Evolutionary conservation across 257 asterid species (phyloP).

Genomic region (Anisodus tanguticus): DNA sequence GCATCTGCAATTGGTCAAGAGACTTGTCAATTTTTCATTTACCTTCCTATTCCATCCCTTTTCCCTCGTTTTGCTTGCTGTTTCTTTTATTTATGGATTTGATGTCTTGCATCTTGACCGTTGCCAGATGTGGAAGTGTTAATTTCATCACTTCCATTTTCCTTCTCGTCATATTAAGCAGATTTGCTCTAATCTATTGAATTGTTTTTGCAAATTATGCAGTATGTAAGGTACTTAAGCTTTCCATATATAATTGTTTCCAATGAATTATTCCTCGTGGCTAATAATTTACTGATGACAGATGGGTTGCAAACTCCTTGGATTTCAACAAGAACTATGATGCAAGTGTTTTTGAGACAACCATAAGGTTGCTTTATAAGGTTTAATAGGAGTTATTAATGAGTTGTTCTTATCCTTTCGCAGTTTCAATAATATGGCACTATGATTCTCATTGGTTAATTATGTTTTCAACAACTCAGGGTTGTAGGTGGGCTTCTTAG

Average conservation of each 20-base stretch:
- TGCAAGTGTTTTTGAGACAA: conserved; percentile 99
- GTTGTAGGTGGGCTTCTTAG: conserved; percentile 99
- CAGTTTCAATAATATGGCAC: conserved; percentile 32
- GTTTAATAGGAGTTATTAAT: conserved; percentile 59
- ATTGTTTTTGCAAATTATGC: conserved; percentile 27
- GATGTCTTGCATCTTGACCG: background rate
- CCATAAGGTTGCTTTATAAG: conserved; percentile 99
- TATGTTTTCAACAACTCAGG: conserved; percentile 58
- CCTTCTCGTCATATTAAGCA: background rate
- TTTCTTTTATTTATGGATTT: background rate
- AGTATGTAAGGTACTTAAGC: background rate
- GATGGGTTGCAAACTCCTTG: conserved; percentile 95
- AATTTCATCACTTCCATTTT: conserved; percentile 1
- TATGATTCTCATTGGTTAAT: conserved; percentile 28
- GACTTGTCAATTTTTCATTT: conserved; percentile 8
- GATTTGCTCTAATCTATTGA: background rate
- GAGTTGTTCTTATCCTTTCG: conserved; percentile 35
- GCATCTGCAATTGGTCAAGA: conserved; percentile 21
- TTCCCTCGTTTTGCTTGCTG: background rate
- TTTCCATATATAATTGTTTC: conserved; percentile 26
- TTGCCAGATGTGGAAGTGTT: conserved; percentile 11
- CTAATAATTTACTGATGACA: conserved; percentile 54
- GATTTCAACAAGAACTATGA: conserved; percentile 95
- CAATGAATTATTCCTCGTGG: background rate
- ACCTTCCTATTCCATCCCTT: background rate